Conservation (phyloP, 2,329 filamentous ascomycete genomes). For the Paecilomyces niveus region DNA sequence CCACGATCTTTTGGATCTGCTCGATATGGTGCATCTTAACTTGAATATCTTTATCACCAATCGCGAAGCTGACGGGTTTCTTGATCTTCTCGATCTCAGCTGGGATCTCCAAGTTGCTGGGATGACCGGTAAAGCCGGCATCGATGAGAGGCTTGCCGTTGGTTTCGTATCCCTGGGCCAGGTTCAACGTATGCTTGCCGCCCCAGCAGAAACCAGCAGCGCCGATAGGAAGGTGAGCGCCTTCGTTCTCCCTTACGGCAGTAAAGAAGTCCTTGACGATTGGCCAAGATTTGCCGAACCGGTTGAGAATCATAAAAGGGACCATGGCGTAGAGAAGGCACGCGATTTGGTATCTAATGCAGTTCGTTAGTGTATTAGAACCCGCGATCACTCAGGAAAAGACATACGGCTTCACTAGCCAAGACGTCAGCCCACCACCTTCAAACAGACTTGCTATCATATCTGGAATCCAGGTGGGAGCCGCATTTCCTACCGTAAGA, state of each 20-base stretch:
- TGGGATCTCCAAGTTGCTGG: slow-evolving; percentile 42
- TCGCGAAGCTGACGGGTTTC: slow-evolving; percentile 15
- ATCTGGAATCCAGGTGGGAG: slow-evolving; percentile 2
- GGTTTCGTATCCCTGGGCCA: slow-evolving; percentile 33
- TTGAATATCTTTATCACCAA: slow-evolving; percentile 14
- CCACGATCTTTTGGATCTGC: slow-evolving; percentile 15
- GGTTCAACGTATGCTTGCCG: slow-evolving; percentile 47
- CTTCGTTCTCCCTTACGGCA: slow-evolving; percentile 24
- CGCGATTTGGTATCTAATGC: slow-evolving; percentile 11
- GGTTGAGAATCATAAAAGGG: slow-evolving; percentile 19
- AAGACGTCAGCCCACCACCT: slow-evolving; percentile 5
- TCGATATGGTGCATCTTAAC: slow-evolving; percentile 12
- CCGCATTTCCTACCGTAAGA: slow-evolving; percentile 9
- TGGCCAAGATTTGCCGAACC: slow-evolving; percentile 20
- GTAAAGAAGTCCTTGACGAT: slow-evolving; percentile 33
- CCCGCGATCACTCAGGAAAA: not conserved
- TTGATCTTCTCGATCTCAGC: slow-evolving; percentile 35
- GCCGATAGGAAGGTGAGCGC: slow-evolving; percentile 38
- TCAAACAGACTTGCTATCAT: slow-evolving; percentile 5
- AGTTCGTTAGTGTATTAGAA: slow-evolving; percentile 1
- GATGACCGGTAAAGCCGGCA: slow-evolving; percentile 48
- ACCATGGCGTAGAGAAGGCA: slow-evolving; percentile 6
- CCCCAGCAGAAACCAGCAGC: slow-evolving; percentile 60
- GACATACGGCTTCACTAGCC: slow-evolving; percentile 14
- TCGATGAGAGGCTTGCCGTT: slow-evolving; percentile 38